phyloP scores from a whole-genome alignment of 345 rosid species.

The Arabidopsis arenosa region DNA sequence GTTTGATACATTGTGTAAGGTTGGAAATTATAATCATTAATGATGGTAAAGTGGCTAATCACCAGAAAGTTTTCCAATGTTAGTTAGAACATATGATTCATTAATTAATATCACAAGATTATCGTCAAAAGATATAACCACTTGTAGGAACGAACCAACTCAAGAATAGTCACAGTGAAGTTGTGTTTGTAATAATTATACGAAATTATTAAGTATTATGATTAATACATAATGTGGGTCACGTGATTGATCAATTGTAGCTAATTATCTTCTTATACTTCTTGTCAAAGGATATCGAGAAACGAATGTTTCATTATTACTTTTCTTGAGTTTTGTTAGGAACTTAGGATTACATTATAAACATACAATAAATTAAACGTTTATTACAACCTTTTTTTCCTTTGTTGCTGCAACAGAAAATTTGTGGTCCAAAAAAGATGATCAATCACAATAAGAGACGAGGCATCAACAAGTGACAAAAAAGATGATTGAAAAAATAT shows the following conservation, averaged over 20 bases:
- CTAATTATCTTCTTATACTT: conserved; percentile 43
- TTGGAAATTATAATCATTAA: conserved; percentile 32
- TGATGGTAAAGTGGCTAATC: conserved; percentile 39
- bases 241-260: conserved; percentile 43
- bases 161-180: conserved; percentile 36
- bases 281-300: conserved; percentile 32
- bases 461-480: not conserved
- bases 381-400: not conserved
- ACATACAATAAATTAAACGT: not conserved
- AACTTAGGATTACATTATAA: not conserved
- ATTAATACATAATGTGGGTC: conserved; percentile 45
- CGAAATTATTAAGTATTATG: conserved; percentile 22
- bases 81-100: conserved; percentile 39
- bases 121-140: conserved; percentile 37
- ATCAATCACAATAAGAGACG: not conserved
- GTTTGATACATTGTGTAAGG: conserved; percentile 6
- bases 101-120: conserved; percentile 39
- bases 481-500: not conserved
- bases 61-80: conserved; percentile 30
- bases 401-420: not conserved
- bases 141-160: conserved; percentile 37
- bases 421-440: conserved; percentile 9
- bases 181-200: conserved; percentile 36
- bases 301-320: not conserved
- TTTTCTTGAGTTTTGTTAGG: not conserved